These are phyloP conservation scores for Aurinia saxatilis DNA, from an alignment of 345 rosid species.

Conservation along the genomic window DNA sequence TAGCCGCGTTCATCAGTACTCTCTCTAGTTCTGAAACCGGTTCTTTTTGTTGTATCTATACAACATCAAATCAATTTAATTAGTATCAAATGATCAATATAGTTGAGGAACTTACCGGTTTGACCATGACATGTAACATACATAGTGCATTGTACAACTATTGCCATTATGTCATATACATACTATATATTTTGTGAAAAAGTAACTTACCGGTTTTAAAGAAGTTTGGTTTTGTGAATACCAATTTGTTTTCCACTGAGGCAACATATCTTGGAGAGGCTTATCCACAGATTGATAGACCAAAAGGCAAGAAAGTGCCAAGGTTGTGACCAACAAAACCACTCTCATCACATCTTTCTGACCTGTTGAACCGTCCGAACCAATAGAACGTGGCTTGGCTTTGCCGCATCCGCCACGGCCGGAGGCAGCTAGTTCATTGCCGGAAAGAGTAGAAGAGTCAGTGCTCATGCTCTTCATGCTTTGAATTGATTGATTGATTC, in stretches of 20 bases:
- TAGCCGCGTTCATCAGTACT: constrained; percentile 10
- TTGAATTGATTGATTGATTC: background rate
- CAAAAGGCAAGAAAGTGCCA: constrained; percentile 7
- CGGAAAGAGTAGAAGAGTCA: background rate
- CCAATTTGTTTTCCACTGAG: background rate
- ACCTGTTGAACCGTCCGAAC: background rate
- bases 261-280: constrained; percentile 14
- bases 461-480: background rate
- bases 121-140: no score
- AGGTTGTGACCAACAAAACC: background rate
- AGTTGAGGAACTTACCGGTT: no score
- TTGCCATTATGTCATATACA: no score
- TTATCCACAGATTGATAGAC: constrained; percentile 7
- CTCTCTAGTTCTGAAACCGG: constrained; percentile 11
- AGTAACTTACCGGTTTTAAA: background rate
- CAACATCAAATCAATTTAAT: background rate
- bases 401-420: background rate
- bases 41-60: background rate
- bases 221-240: constrained; percentile 13
- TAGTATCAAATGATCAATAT: background rate
- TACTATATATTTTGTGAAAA: no score
- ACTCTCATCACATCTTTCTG: background rate
- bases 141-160: no score
- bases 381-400: background rate
- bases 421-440: background rate